Percentiles rank a stretch among this genome's conserved stretches.
These are phyloP conservation scores for Ogataea populi-albae DNA, from an alignment of 805 yeast genomes.

Conservation along the genomic window DNA sequence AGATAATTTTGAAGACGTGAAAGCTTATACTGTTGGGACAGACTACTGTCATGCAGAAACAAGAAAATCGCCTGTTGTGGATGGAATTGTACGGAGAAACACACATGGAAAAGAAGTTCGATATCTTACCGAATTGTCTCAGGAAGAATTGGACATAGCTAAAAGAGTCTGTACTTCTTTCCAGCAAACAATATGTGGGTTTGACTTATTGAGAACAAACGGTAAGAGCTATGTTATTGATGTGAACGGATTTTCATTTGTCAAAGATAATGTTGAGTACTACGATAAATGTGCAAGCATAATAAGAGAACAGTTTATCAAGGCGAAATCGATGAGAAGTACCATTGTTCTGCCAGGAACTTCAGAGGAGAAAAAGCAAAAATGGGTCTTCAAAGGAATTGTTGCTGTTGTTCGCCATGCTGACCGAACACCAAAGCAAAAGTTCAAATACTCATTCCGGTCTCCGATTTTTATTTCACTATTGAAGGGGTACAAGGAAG, in stretches of 20 bases:
- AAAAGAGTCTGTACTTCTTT: slow-evolving; percentile 68
- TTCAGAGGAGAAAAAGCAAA: slow-evolving; percentile 67
- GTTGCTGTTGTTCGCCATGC: slow-evolving; percentile 94
- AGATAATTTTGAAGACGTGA: slow-evolving; percentile 96
- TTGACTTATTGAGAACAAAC: slow-evolving; percentile 85
- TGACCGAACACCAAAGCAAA: slow-evolving; percentile 97
- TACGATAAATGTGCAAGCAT: slow-evolving; percentile 82
- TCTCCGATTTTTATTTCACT: slow-evolving; percentile 82
- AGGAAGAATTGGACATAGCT: slow-evolving; percentile 80
- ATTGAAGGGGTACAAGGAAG: slow-evolving; percentile 92
- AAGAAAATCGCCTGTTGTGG: slow-evolving; percentile 98
- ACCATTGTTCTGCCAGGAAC: slow-evolving; percentile 33
- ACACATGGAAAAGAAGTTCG: slow-evolving; percentile 97
- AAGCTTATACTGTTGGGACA: slow-evolving; percentile 95
- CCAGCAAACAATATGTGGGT: slow-evolving; percentile 95
- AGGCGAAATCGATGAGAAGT: slow-evolving; percentile 53
- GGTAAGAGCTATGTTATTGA: slow-evolving; percentile 92
- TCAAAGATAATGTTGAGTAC: slow-evolving; percentile 83
- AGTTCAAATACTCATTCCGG: slow-evolving; percentile 91
- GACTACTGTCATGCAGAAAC: slow-evolving; percentile 96
- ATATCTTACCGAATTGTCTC: slow-evolving; percentile 75
- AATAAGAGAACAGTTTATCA: slow-evolving; percentile 67
- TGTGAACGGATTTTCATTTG: slow-evolving; percentile 97
- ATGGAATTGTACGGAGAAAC: slow-evolving; percentile 94
- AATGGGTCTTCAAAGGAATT: slow-evolving; percentile 95